Evolutionary conservation across 164 flowering plant genomes (phyloP).

Genomic region (Chimonanthus salicifolius): DNA sequence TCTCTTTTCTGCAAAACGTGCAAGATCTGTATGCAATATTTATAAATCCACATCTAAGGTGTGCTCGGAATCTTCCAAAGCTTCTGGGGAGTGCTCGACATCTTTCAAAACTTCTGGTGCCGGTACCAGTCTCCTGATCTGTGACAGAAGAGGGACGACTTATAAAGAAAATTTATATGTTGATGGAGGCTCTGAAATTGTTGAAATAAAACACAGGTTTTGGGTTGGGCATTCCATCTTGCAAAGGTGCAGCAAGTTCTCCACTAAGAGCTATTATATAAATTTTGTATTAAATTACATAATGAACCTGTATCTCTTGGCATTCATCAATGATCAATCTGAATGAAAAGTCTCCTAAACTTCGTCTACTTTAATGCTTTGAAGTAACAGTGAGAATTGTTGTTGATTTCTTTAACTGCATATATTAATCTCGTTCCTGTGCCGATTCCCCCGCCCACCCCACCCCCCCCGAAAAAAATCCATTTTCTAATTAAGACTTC

Average conservation of each 20-base stretch:
- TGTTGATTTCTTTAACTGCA: background rate
- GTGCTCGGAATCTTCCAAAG: slow-evolving; percentile 21
- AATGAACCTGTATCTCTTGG: background rate
- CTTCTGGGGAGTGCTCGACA: slow-evolving; percentile 11
- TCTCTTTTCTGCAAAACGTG: slow-evolving; percentile 19
- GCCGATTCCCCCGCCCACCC: background rate
- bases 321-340: background rate
- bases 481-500: background rate
- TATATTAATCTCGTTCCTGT: too few species aligned
- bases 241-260: slow-evolving; percentile 39
- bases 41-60: slow-evolving; percentile 17
- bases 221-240: slow-evolving; percentile 32
- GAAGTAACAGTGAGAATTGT: background rate
- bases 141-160: slow-evolving; percentile 16
- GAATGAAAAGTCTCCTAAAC: background rate
- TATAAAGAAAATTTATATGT: slow-evolving; percentile 20
- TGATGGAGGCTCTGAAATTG: slow-evolving; percentile 32
- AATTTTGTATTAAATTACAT: background rate
- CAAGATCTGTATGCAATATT: slow-evolving; percentile 20
- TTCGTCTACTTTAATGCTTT: background rate
- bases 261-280: too few species aligned
- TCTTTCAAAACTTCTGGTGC: slow-evolving; percentile 9
- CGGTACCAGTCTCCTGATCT: background rate
- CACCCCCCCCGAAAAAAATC: background rate
- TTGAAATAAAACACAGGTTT: slow-evolving; percentile 14